Evolutionary conservation across 164 flowering plant species (phyloP).

Genomic region (Vitis rotundifolia): DNA sequence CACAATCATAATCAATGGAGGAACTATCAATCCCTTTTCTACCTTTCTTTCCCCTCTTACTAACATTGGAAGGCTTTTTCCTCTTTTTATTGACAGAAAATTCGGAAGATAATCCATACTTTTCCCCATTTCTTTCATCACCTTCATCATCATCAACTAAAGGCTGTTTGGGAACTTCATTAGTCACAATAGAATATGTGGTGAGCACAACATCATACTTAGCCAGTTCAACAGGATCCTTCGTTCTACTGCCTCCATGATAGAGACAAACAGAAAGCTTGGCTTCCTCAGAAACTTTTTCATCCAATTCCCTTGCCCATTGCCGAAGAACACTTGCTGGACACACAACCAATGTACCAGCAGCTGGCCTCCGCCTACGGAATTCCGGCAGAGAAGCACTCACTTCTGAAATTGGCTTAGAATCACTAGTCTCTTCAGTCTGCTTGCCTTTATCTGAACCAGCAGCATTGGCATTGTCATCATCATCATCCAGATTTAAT

Average conservation of each 20-base stretch:
- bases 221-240: conserved; percentile 74
- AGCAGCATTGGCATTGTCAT: conserved; percentile 26
- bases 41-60: conserved; percentile 71
- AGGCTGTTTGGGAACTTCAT: conserved; percentile 96
- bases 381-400: conserved; percentile 35
- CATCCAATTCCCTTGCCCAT: conserved; percentile 91
- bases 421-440: conserved; percentile 33
- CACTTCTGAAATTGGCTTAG: conserved; percentile 31
- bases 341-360: conserved; percentile 94
- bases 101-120: conserved; percentile 62
- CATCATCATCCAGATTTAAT: conserved; percentile 87
- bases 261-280: conserved; percentile 74
- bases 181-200: conserved; percentile 85
- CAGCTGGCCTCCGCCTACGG: conserved; percentile 61
- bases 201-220: conserved; percentile 93
- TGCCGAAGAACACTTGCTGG: conserved; percentile 97
- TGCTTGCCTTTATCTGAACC: conserved; percentile 33
- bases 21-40: conserved; percentile 48
- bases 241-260: conserved; percentile 88
- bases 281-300: conserved; percentile 67
- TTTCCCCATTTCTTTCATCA: conserved; percentile 59
- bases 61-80: conserved; percentile 43
- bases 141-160: conserved; percentile 75
- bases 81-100: conserved; percentile 62
- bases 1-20: conserved; percentile 46